Evolutionary conservation across 2,329 filamentous ascomycete species (phyloP).

Genomic region (Fusarium nodosum): DNA sequence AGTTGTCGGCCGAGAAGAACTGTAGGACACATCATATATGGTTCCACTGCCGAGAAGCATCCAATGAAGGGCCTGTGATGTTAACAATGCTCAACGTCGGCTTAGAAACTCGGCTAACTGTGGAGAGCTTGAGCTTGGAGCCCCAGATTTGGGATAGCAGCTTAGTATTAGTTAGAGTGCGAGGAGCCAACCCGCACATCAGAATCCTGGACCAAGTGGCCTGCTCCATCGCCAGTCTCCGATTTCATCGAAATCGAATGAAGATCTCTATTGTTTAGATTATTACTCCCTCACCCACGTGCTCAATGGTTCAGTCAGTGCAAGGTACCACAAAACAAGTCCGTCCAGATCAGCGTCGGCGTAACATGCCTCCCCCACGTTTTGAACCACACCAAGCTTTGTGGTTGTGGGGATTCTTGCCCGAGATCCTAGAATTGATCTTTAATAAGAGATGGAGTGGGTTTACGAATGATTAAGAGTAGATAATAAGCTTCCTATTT

Average conservation of each 20-base stretch:
- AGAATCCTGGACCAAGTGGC: background rate
- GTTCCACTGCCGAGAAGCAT: constrained; percentile 1
- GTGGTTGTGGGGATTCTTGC: constrained; percentile 27
- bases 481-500: constrained; percentile 34
- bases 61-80: constrained; percentile 1
- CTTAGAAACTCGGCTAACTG: constrained; percentile 37
- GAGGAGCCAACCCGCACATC: background rate
- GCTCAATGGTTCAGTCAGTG: constrained; percentile 15
- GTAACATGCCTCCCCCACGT: constrained; percentile 36
- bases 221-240: background rate
- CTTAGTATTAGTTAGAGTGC: background rate
- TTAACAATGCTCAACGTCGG: constrained; percentile 21
- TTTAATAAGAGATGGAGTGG: constrained; percentile 25
- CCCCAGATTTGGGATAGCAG: constrained; percentile 4
- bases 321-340: constrained; percentile 25
- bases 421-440: constrained; percentile 20
- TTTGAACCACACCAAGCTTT: constrained; percentile 28
- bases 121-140: constrained; percentile 39
- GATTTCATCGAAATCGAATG: background rate
- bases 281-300: constrained; percentile 29
- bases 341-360: constrained; percentile 7
- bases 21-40: constrained; percentile 19
- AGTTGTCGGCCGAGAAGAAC: constrained; percentile 46
- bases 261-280: background rate
- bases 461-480: constrained; percentile 23